Evolutionary conservation across 768 basidiomycete genomes (phyloP).

Genomic region (Lactifluus echinatus): DNA sequence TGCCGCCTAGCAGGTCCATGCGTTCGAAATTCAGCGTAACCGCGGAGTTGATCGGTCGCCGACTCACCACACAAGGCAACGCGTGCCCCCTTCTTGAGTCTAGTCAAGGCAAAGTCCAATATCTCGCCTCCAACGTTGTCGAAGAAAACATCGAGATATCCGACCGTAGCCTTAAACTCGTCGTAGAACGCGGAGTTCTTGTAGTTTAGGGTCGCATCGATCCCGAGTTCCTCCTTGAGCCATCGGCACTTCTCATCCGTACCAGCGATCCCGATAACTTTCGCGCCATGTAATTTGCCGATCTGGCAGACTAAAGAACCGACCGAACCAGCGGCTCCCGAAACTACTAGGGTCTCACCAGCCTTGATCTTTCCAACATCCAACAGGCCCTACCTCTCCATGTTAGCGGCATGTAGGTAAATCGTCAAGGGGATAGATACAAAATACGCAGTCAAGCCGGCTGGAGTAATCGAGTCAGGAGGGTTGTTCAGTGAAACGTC

Average conservation of each 20-base stretch:
- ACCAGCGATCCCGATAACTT: constrained; percentile 85
- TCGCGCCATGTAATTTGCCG: constrained; percentile 69
- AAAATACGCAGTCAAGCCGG: constrained; percentile 78
- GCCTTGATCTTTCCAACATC: constrained; percentile 73
- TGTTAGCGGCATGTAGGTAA: constrained; percentile 1
- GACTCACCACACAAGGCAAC: constrained; percentile 71
- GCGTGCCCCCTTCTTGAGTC: constrained; percentile 70
- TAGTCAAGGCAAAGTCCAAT: constrained; percentile 64
- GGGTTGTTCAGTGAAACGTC: neutral
- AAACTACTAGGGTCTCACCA: constrained; percentile 79
- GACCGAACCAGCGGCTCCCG: constrained; percentile 87
- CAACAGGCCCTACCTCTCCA: constrained; percentile 54
- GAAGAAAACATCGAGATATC: constrained; percentile 78
- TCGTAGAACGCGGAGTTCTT: constrained; percentile 63
- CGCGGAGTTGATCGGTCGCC: neutral
- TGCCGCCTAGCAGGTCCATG: constrained; percentile 52
- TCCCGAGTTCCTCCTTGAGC: constrained; percentile 77
- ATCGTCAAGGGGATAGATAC: constrained; percentile 33
- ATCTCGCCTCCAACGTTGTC: constrained; percentile 81
- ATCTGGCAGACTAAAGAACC: constrained; percentile 81
- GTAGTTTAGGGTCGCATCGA: constrained; percentile 81
- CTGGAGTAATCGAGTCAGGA: constrained; percentile 29
- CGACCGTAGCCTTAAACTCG: constrained; percentile 62
- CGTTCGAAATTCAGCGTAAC: neutral
- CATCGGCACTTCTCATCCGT: constrained; percentile 75